Base-by-base conservation (phyloP, 2,329 filamentous ascomycete genomes). In the Neonectria magnoliae region DNA sequence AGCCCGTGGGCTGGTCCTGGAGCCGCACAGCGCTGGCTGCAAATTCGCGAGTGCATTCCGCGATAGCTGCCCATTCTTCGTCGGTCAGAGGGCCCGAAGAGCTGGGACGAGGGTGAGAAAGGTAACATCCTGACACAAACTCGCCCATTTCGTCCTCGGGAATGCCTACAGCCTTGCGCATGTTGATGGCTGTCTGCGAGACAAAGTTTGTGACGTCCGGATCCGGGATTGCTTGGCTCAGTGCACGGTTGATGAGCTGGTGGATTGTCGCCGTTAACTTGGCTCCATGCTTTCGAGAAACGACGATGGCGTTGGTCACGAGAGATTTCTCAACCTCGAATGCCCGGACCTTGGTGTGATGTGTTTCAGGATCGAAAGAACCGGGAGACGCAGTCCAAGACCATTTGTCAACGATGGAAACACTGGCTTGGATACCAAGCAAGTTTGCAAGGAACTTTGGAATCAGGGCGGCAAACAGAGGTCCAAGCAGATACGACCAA, bases 121-220 rank as follows among this genome's bases (percentile, higher is more conserved):
- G 38, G 36, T 71, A 74, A 10, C 60, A 63, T 0, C 59, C 71
- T 0, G 73, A 75, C 6, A 57, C 69, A 6, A 64, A 60, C 7
- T 67, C 55, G 0, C 66, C 72, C 13, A 57, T 68, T 47, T 68
- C 64, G 3, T 69, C 59, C 20, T 66, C 45, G 3, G 72, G 53
- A 29, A 69, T 58, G 2, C 72, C 71, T 5, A 73, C 45, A 4
- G 71, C 64, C 3, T 27, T 44, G 1, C 73, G 68, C 71, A 75
- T 68, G 41, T 74, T 75, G 11, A 73, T 45, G 4, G 72, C 60
- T 5, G 73, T 75, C 38, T 69, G 68, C 3, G 65, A 62, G 8
- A 71, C 64, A 13, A 75, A 75, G 1, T 74, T 70, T 11, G 71
- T 73, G n/a, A 73, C 33, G 4, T 55, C 62, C 3, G 62, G 33